A percentile compares a stretch with the other conserved stretches of the same genome.
Conservation (phyloP, 2,329 filamentous ascomycete species). For the Fusarium concolor region DNA sequence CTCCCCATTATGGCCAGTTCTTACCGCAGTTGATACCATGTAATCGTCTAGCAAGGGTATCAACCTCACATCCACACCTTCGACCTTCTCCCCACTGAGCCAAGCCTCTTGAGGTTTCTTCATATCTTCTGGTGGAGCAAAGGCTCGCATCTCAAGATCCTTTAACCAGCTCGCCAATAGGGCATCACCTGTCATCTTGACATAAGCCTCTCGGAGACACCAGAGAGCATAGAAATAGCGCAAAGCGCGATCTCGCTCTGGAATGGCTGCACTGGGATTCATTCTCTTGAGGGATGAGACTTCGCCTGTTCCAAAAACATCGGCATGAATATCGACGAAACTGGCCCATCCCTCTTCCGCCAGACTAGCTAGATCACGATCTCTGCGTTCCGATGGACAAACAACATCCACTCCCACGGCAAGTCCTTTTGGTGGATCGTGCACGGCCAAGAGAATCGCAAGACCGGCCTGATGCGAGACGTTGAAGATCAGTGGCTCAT, state of each 20-base stretch:
- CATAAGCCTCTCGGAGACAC: constrained; percentile 83
- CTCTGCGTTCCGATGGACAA: constrained; percentile 75
- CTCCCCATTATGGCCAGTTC: constrained; percentile 56
- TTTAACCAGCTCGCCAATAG: constrained; percentile 78
- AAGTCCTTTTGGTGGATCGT: constrained; percentile 46
- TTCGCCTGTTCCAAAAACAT: constrained; percentile 75
- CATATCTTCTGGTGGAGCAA: constrained; percentile 64
- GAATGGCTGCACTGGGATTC: constrained; percentile 39
- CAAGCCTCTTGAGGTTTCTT: constrained; percentile 47
- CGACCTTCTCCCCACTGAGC: constrained; percentile 47
- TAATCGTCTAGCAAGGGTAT: constrained; percentile 61
- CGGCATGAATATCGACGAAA: constrained; percentile 78
- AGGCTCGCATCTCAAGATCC: constrained; percentile 75
- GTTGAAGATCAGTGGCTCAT: constrained; percentile 73
- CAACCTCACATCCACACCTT: constrained; percentile 52
- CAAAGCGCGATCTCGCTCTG: constrained; percentile 65
- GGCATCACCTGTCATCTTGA: constrained; percentile 85
- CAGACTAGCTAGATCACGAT: constrained; percentile 70
- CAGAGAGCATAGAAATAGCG: constrained; percentile 81
- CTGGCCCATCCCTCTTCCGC: constrained; percentile 68
- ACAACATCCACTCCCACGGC: constrained; percentile 82
- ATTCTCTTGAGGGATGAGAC: constrained; percentile 68
- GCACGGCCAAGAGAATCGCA: constrained; percentile 72
- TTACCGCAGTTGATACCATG: constrained; percentile 66
- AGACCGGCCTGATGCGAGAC: constrained; percentile 82